Evolutionary conservation across 1,139 yeast species (phyloP).

Genomic region (Debaryomyces subglobosus): DNA sequence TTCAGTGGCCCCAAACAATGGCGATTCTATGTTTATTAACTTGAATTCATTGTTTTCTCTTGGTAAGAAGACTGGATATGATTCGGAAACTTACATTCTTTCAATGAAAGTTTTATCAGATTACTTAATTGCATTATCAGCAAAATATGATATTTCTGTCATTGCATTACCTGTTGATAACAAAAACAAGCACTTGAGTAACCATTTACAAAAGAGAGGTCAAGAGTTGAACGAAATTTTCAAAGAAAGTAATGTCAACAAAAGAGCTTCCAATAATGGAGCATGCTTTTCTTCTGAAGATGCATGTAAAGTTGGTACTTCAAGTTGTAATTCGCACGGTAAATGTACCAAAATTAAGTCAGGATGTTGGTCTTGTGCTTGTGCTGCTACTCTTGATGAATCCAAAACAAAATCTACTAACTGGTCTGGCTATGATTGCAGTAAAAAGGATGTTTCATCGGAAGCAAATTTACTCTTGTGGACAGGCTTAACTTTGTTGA

Average conservation of each 20-base stretch:
- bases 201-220: constrained; percentile 24
- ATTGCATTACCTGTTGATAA: constrained; percentile 29
- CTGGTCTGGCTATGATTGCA: constrained; percentile 72
- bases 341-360: constrained; percentile 45
- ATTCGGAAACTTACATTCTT: constrained; percentile 42
- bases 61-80: constrained; percentile 43
- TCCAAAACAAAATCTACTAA: constrained; percentile 53
- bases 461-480: constrained; percentile 70
- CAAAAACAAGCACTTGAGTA: not conserved
- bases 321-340: constrained; percentile 68
- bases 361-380: constrained; percentile 60
- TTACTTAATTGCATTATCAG: constrained; percentile 29
- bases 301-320: constrained; percentile 55
- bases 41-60: constrained; percentile 46
- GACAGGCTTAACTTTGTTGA: constrained; percentile 55
- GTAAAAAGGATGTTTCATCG: constrained; percentile 64
- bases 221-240: constrained; percentile 29
- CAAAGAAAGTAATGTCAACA: constrained; percentile 14
- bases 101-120: constrained; percentile 38
- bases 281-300: constrained; percentile 49
- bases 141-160: constrained; percentile 36
- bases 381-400: constrained; percentile 54
- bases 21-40: constrained; percentile 34
- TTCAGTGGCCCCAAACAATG: constrained; percentile 16
- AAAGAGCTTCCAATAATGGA: constrained; percentile 18